Conservation (phyloP, 2,329 filamentous ascomycete species). For the Fusarium devonianum region DNA sequence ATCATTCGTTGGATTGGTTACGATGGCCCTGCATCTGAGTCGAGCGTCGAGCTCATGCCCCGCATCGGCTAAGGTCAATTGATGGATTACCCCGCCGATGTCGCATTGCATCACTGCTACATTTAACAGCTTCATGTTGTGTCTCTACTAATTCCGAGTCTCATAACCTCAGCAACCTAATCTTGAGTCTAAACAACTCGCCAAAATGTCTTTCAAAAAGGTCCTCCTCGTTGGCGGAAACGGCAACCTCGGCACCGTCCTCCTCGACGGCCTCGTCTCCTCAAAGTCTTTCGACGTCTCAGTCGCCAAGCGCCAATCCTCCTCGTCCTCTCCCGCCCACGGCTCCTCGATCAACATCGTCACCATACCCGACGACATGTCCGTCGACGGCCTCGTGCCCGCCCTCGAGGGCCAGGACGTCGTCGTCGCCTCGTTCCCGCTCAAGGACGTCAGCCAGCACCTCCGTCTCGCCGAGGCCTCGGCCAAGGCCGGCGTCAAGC, state of each 20-base stretch:
- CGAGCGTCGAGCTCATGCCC: background rate
- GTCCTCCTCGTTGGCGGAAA: constrained; percentile 48
- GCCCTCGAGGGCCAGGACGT: constrained; percentile 65
- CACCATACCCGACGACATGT: constrained; percentile 42
- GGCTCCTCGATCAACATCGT: constrained; percentile 32
- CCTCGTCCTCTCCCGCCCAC: constrained; percentile 41
- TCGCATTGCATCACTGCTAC: constrained; percentile 4
- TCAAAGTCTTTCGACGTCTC: constrained; percentile 58
- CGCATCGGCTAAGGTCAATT: constrained; percentile 19
- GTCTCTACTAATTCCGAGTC: no score
- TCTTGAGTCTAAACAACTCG: no score
- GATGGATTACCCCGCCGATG: constrained; percentile 21
- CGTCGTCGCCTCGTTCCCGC: constrained; percentile 53
- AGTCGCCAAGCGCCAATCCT: constrained; percentile 57
- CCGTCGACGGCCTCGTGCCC: constrained; percentile 49
- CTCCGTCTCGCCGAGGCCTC: constrained; percentile 64
- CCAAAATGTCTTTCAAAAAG: constrained; percentile 41
- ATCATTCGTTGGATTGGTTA: background rate
- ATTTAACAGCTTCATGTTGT: background rate
- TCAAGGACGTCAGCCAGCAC: constrained; percentile 54
- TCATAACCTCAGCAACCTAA: no score
- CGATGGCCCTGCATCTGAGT: background rate
- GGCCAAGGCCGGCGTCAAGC: constrained; percentile 64
- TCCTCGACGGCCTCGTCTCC: constrained; percentile 48
- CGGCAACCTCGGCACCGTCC: constrained; percentile 50